phyloP scores from a whole-genome alignment of 371 early-diverging fungal species.

The Blakeslea trispora region DNA sequence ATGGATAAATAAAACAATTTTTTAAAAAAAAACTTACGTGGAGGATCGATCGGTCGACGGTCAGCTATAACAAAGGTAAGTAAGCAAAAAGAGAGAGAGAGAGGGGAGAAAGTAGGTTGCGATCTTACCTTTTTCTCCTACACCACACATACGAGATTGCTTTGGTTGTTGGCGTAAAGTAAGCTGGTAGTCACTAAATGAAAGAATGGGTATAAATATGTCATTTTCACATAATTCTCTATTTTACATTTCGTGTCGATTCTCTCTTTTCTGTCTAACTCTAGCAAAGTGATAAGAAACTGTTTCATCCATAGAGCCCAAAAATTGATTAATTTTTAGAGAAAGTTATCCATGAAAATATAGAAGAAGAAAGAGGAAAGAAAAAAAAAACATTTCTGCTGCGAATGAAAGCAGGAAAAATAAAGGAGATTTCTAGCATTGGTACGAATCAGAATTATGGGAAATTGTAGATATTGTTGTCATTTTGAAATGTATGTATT shows the following conservation, averaged over 20 bases:
- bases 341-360: conserved; percentile 6
- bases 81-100: too few relatives aligned
- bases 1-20: not conserved
- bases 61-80: conserved; percentile 70
- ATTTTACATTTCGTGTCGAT: conserved; percentile 56
- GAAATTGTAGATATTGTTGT: too few relatives aligned
- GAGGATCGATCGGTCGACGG: conserved; percentile 93
- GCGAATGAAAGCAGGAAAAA: too few relatives aligned
- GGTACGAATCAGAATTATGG: too few relatives aligned
- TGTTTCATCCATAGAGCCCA: conserved; percentile 45
- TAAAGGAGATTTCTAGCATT: too few relatives aligned
- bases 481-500: too few relatives aligned
- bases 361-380: conserved; percentile 5
- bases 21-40: conserved; percentile 48
- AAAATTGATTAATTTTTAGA: not conserved
- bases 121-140: conserved; percentile 91
- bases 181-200: conserved; percentile 65
- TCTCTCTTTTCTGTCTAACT: conserved; percentile 58
- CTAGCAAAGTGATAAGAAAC: conserved; percentile 62
- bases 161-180: conserved; percentile 89
- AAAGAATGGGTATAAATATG: not conserved
- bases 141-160: conserved; percentile 91
- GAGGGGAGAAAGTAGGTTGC: too few relatives aligned
- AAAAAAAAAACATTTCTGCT: conserved; percentile 1
- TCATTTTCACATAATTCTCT: not conserved